Evolutionary conservation across 2,329 filamentous ascomycete species (phyloP).

Genomic region (Colletotrichum limetticola): DNA sequence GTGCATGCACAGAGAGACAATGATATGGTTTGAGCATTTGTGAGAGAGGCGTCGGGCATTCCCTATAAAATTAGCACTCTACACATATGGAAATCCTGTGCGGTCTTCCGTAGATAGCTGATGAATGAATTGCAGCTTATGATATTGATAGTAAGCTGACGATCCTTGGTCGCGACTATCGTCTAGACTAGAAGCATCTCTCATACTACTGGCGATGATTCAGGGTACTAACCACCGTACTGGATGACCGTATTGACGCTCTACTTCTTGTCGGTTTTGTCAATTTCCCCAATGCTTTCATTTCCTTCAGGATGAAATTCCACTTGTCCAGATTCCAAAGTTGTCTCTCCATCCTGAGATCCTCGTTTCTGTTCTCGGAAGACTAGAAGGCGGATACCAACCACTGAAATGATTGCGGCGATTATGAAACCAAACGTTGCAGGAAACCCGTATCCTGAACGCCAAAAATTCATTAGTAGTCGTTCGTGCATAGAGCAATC

Average conservation of each 20-base stretch:
- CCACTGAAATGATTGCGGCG: constrained; percentile 12
- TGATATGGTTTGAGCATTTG: background rate
- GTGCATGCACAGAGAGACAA: background rate
- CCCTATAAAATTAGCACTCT: background rate
- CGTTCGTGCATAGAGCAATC: background rate
- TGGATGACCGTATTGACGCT: background rate
- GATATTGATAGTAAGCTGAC: background rate
- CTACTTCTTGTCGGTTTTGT: constrained; percentile 2
- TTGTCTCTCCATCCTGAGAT: background rate
- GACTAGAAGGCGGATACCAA: constrained; percentile 8
- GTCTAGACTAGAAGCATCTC: background rate
- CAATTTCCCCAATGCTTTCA: background rate
- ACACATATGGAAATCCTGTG: background rate
- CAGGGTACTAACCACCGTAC: background rate
- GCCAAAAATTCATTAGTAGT: background rate
- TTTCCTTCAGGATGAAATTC: background rate
- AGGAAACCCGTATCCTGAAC: constrained; percentile 28
- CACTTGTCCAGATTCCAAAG: background rate
- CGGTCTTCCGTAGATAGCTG: background rate
- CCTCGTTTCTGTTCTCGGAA: constrained; percentile 24
- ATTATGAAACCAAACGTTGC: constrained; percentile 33
- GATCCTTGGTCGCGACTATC: background rate
- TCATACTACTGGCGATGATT: background rate
- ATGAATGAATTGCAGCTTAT: background rate
- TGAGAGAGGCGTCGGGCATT: background rate